phyloP scores from a whole-genome alignment of 805 yeast species.

The Schwanniomyces yamadae region DNA sequence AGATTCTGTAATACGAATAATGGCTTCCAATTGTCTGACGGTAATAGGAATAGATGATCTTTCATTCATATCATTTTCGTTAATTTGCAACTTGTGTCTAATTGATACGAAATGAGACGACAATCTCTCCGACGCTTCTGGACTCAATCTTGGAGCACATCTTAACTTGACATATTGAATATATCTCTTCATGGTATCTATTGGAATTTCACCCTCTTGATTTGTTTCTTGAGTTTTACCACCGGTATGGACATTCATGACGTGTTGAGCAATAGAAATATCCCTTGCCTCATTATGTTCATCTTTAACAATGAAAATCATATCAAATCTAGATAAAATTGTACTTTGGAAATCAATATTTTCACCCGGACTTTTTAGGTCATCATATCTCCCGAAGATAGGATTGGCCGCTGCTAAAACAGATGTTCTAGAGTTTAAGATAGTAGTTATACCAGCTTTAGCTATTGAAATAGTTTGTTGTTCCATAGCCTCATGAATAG shows the following conservation, averaged over 20 bases:
- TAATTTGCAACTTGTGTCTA: slow-evolving; percentile 75
- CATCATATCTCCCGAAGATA: slow-evolving; percentile 93
- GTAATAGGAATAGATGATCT: slow-evolving; percentile 97
- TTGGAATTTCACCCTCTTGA: slow-evolving; percentile 80
- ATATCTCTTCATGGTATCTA: slow-evolving; percentile 88
- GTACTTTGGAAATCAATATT: slow-evolving; percentile 98
- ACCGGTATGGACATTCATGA: slow-evolving; percentile 91
- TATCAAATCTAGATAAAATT: slow-evolving; percentile 93
- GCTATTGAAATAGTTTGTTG: slow-evolving; percentile 99
- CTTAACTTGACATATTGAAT: slow-evolving; percentile 84
- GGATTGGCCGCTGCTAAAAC: slow-evolving; percentile 99
- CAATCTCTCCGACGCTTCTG: slow-evolving; percentile 85
- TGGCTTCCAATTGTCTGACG: slow-evolving; percentile 95
- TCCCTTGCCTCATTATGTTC: slow-evolving; percentile 87
- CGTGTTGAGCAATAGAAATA: slow-evolving; percentile 88
- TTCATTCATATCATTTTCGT: slow-evolving; percentile 79
- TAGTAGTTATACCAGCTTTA: slow-evolving; percentile 97
- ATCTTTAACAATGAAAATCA: slow-evolving; percentile 96
- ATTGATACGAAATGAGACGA: slow-evolving; percentile 92
- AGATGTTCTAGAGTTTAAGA: slow-evolving; percentile 91
- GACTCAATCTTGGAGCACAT: slow-evolving; percentile 90
- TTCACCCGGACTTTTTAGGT: slow-evolving; percentile 94
- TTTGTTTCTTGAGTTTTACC: slow-evolving; percentile 41
- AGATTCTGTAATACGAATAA: slow-evolving; percentile 91
- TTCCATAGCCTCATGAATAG: slow-evolving; percentile 99